A percentile compares a stretch with the other conserved stretches of the same genome.
These are phyloP conservation scores for Fusarium drepaniforme DNA, from an alignment of 2,329 filamentous ascomycete genomes.

Conservation along the genomic window DNA sequence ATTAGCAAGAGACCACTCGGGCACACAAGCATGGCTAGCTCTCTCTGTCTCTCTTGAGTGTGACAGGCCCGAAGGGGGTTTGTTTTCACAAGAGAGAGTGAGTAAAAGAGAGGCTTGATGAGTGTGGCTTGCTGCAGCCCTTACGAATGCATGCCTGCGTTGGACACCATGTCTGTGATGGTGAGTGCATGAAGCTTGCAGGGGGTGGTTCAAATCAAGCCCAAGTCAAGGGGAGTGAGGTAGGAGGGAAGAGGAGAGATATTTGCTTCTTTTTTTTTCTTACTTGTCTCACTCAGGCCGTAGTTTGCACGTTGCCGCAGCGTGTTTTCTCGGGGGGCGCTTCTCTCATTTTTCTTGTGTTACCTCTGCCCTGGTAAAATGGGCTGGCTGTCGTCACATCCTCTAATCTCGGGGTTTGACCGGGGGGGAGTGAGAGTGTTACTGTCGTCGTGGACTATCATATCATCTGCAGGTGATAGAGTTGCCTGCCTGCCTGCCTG, in stretches of 20 bases:
- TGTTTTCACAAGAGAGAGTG: neutral
- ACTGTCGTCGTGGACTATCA: neutral
- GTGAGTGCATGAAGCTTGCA: constrained; percentile 32
- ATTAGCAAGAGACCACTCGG: neutral
- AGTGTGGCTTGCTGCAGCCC: constrained; percentile 4
- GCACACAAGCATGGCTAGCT: constrained; percentile 14
- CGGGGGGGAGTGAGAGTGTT: neutral
- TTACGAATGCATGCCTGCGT: constrained; percentile 25
- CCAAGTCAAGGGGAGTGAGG: constrained; percentile 11
- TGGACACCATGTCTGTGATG: constrained; percentile 33
- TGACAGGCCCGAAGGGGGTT: neutral
- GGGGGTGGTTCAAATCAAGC: constrained; percentile 16
- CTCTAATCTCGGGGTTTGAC: constrained; percentile 32
- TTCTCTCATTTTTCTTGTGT: constrained; percentile 11
- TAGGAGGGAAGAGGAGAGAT: constrained; percentile 5
- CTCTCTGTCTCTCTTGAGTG: neutral
- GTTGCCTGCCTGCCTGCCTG: neutral
- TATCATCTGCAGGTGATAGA: constrained; percentile 4
- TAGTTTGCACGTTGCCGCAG: constrained; percentile 15
- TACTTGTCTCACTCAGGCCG: constrained; percentile 16
- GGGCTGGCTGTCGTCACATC: constrained; percentile 29
- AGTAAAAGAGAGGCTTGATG: neutral
- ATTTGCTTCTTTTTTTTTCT: neutral
- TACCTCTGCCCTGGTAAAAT: constrained; percentile 3
- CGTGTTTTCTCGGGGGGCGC: neutral